These are phyloP conservation scores for Pistacia vera DNA, from an alignment of 345 rosid species.

Conservation along the genomic window DNA sequence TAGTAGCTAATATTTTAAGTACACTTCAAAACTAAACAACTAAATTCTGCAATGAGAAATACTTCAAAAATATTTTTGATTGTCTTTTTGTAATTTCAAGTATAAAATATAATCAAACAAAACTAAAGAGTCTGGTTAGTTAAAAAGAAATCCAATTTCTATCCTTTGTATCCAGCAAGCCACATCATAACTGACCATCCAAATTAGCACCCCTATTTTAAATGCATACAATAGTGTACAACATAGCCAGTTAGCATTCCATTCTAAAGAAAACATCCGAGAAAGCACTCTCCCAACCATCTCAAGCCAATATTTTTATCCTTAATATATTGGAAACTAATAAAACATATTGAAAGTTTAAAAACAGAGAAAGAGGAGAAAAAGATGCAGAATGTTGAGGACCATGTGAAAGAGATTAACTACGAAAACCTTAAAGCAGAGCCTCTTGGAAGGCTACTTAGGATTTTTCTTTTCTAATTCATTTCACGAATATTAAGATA, in stretches of 20 bases:
- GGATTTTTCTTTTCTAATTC: neutral
- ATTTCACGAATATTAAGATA: neutral
- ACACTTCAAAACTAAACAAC: neutral
- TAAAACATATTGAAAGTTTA: neutral
- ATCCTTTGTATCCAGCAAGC: neutral
- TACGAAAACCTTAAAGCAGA: neutral
- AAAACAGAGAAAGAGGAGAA: neutral
- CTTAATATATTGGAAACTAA: neutral
- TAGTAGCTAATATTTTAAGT: neutral
- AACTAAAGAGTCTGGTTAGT: neutral
- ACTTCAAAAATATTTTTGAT: no score
- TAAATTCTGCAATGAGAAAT: no score
- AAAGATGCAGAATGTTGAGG: no score
- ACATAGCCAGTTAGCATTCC: neutral
- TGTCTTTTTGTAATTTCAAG: no score
- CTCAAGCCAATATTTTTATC: neutral
- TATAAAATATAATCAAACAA: no score
- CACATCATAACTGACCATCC: neutral
- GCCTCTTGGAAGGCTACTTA: neutral
- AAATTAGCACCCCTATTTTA: neutral
- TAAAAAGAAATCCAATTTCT: neutral
- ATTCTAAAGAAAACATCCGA: neutral
- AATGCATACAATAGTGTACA: no score
- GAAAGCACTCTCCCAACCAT: neutral
- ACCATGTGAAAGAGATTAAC: no score